Evolutionary conservation across 1,284 basidiomycete genomes (phyloP).

Genomic region (Apiotrichum siamense): DNA sequence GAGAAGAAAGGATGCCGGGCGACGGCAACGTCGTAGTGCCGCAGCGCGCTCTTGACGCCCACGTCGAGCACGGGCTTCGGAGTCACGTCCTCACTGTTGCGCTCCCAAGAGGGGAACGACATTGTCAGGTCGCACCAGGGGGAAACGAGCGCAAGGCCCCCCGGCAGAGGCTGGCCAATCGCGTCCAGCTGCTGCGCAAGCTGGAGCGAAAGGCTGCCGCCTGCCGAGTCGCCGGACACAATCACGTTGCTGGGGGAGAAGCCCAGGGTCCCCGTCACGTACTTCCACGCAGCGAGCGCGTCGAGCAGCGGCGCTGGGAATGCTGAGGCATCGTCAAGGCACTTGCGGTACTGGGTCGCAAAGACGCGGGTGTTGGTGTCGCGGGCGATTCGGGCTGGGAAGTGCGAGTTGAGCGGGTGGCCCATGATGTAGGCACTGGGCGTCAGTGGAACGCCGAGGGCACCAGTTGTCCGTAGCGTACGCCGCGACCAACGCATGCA

Average conservation of each 20-base stretch:
- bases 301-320: no score
- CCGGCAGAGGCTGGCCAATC: no score
- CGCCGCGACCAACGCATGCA: slow-evolving; percentile 29
- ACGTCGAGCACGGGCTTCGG: neutral
- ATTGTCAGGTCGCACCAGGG: no score
- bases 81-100: slow-evolving; percentile 14
- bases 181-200: no score
- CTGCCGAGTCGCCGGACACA: slow-evolving; percentile 61
- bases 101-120: slow-evolving; percentile 12
- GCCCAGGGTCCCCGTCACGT: slow-evolving; percentile 50
- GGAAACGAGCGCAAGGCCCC: no score
- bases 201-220: no score
- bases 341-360: no score
- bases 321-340: no score
- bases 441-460: neutral
- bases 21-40: slow-evolving; percentile 16
- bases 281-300: no score
- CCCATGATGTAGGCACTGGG: slow-evolving; percentile 21
- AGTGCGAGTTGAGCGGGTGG: slow-evolving; percentile 22
- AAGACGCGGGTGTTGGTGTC: no score
- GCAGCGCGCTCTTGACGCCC: slow-evolving; percentile 11
- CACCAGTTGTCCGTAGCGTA: no score
- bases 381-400: slow-evolving; percentile 30
- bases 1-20: slow-evolving; percentile 16
- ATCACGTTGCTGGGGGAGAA: slow-evolving; percentile 54